Conservation (phyloP, 1,139 yeast genomes). For the Candida sanyaensis region DNA sequence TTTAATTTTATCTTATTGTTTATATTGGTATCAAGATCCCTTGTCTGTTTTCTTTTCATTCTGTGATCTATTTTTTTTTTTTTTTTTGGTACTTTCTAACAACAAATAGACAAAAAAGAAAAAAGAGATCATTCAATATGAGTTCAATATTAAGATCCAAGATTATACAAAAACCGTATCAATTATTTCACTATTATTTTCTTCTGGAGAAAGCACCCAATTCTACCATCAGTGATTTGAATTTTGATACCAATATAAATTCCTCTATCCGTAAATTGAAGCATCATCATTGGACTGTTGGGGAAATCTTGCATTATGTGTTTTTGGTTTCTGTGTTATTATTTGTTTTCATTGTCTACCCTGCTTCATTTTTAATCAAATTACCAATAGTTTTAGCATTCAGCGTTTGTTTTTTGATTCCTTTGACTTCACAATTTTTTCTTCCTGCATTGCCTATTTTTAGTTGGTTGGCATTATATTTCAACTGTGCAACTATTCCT, state of each 20-base stretch:
- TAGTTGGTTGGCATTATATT: constrained; percentile 86
- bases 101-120: background rate
- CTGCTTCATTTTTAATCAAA: constrained; percentile 52
- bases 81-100: background rate
- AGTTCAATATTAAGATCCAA: constrained; percentile 31
- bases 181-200: constrained; percentile 51
- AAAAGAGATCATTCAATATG: background rate
- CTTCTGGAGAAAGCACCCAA: constrained; percentile 62
- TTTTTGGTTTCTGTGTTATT: constrained; percentile 49
- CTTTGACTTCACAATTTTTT: constrained; percentile 84
- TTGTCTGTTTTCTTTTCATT: background rate
- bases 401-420: constrained; percentile 54
- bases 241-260: constrained; percentile 59
- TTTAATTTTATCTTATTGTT: no score
- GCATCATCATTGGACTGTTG: constrained; percentile 47
- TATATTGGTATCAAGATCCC: background rate
- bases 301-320: constrained; percentile 54
- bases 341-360: constrained; percentile 54
- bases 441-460: constrained; percentile 83
- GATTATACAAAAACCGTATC: constrained; percentile 42
- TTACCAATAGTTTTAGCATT: constrained; percentile 40
- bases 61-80: background rate
- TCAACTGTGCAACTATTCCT: constrained; percentile 78
- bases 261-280: constrained; percentile 50
- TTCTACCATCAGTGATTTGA: constrained; percentile 54